A percentile compares a stretch with the other conserved stretches of the same genome.
These are phyloP conservation scores for Rhizomucor miehei DNA, from an alignment of 371 early-diverging fungal species.

Conservation along the genomic window DNA sequence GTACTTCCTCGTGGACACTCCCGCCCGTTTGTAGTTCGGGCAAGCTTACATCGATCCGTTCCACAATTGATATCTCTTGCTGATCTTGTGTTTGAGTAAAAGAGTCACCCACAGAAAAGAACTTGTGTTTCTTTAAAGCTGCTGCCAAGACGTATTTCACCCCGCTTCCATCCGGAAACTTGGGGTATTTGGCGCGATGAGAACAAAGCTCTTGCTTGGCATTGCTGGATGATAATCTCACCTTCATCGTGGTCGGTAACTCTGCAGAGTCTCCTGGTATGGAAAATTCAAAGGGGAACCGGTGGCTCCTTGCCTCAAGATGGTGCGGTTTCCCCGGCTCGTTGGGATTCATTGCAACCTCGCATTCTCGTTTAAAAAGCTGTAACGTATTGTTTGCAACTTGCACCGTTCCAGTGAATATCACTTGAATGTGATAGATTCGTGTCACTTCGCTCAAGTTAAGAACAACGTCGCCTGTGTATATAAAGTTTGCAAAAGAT, in stretches of 20 bases:
- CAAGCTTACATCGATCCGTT: slow-evolving; percentile 33
- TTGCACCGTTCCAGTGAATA: slow-evolving; percentile 29
- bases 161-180: slow-evolving; percentile 23
- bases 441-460: slow-evolving; percentile 36
- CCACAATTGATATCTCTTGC: slow-evolving; percentile 28
- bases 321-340: slow-evolving; percentile 24
- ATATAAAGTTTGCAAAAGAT: not conserved
- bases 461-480: slow-evolving; percentile 38
- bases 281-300: slow-evolving; percentile 39
- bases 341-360: slow-evolving; percentile 25
- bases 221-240: slow-evolving; percentile 10
- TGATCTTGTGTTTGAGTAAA: slow-evolving; percentile 19
- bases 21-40: slow-evolving; percentile 21
- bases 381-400: slow-evolving; percentile 17
- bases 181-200: slow-evolving; percentile 3
- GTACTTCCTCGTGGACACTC: slow-evolving; percentile 16
- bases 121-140: slow-evolving; percentile 17
- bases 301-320: slow-evolving; percentile 37
- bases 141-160: slow-evolving; percentile 33
- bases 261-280: slow-evolving; percentile 25
- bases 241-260: slow-evolving; percentile 40
- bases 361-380: slow-evolving; percentile 21
- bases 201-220: slow-evolving; percentile 1
- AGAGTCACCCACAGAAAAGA: slow-evolving; percentile 11
- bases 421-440: slow-evolving; percentile 32